Percentiles rank a stretch among this genome's conserved stretches.
Evolutionary conservation across 2,329 filamentous ascomycete genomes (phyloP).

Genomic region (Penicillium expansum): DNA sequence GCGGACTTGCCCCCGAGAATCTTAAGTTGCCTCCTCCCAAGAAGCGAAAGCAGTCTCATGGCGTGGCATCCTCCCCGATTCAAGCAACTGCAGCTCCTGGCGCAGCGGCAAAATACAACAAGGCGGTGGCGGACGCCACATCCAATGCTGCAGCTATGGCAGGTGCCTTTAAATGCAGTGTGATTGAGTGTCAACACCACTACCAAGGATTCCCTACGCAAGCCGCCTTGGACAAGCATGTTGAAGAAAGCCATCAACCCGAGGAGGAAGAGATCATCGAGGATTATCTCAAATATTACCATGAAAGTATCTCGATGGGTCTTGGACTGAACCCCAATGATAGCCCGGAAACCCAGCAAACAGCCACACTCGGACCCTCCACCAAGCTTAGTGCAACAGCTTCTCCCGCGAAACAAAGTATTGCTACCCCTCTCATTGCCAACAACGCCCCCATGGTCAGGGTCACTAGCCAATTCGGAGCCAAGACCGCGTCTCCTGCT

Average conservation of each 20-base stretch:
- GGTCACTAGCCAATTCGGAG: slow-evolving; percentile 32
- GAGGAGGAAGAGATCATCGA: slow-evolving; percentile 45
- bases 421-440: slow-evolving; percentile 29
- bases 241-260: slow-evolving; percentile 52
- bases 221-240: slow-evolving; percentile 54
- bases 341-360: slow-evolving; percentile 19
- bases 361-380: slow-evolving; percentile 7
- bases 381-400: slow-evolving; percentile 21
- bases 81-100: slow-evolving; percentile 22
- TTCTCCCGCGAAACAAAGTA: slow-evolving; percentile 29
- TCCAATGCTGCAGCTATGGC: slow-evolving; percentile 38
- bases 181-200: slow-evolving; percentile 53
- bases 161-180: slow-evolving; percentile 53
- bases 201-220: slow-evolving; percentile 56
- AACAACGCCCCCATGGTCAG: slow-evolving; percentile 36
- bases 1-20: slow-evolving; percentile 55
- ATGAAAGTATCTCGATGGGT: slow-evolving; percentile 52
- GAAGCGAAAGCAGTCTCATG: slow-evolving; percentile 54
- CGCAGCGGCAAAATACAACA: slow-evolving; percentile 34
- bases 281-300: slow-evolving; percentile 56
- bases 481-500: slow-evolving; percentile 35
- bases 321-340: slow-evolving; percentile 44
- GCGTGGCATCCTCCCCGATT: slow-evolving; percentile 29
- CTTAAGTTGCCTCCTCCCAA: slow-evolving; percentile 59
- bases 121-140: slow-evolving; percentile 43